phyloP scores from a whole-genome alignment of 768 basidiomycete genomes.

The Obba rivulosa region DNA sequence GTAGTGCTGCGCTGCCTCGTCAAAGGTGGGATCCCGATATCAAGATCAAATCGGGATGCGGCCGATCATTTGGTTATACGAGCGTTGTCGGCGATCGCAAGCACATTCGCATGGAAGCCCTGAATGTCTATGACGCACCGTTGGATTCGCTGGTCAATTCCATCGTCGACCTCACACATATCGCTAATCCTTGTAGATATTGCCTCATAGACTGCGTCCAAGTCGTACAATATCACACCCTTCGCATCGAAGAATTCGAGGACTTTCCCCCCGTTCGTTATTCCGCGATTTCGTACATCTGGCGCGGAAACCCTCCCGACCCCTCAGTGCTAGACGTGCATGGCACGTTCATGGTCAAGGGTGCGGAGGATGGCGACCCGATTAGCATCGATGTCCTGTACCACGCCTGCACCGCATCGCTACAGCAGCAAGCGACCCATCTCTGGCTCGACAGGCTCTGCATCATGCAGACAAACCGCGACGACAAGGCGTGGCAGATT shows the following conservation, averaged over 20 bases:
- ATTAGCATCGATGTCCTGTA: constrained; percentile 4
- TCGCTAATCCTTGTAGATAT: background rate
- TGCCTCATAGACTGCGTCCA: constrained; percentile 9
- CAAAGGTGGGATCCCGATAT: no score
- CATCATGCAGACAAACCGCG: constrained; percentile 4
- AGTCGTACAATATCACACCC: background rate
- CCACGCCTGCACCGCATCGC: constrained; percentile 4
- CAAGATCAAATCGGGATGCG: no score
- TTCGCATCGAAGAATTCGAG: constrained; percentile 7
- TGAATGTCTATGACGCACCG: no score
- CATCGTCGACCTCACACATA: background rate
- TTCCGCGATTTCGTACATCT: constrained; percentile 10
- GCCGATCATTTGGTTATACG: no score
- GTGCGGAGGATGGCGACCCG: constrained; percentile 8
- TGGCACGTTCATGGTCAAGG: constrained; percentile 4
- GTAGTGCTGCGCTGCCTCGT: no score
- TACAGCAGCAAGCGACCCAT: background rate
- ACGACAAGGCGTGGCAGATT: constrained; percentile 12
- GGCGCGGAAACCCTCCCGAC: constrained; percentile 4
- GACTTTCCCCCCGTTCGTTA: constrained; percentile 5
- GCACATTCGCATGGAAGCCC: no score
- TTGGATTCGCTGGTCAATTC: no score
- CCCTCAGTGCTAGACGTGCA: no score
- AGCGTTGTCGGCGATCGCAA: no score
- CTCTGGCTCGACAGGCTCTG: constrained; percentile 12